Percentiles rank a stretch among this genome's conserved stretches.
These are phyloP conservation scores for Theobroma cacao DNA, from an alignment of 345 rosid species.

Conservation along the genomic window DNA sequence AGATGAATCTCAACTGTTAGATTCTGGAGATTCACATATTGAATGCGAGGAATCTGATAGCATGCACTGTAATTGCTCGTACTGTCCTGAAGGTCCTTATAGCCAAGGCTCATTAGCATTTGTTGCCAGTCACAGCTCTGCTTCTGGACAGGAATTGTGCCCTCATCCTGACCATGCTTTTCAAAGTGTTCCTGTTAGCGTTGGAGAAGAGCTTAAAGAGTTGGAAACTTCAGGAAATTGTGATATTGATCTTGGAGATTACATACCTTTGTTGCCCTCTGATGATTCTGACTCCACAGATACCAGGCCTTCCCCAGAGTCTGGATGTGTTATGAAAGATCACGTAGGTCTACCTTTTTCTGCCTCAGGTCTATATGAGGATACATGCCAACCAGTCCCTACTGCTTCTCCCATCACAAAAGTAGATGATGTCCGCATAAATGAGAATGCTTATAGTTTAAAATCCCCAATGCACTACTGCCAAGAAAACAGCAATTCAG, in stretches of 20 bases:
- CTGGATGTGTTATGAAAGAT: not conserved
- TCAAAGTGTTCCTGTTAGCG: not conserved
- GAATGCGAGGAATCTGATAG: not conserved
- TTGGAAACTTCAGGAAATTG: not conserved
- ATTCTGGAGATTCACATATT: not conserved
- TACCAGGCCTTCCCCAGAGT: not conserved
- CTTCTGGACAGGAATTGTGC: not conserved
- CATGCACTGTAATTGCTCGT: not conserved
- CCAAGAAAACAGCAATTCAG: not conserved
- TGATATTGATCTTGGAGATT: slow-evolving; percentile 25
- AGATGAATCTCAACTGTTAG: not conserved
- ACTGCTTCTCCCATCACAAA: not conserved
- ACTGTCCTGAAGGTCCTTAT: slow-evolving; percentile 3
- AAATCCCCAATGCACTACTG: not conserved
- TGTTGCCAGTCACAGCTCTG: slow-evolving; percentile 9
- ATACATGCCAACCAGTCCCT: not conserved
- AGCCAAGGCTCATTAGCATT: slow-evolving; percentile 3
- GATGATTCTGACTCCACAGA: slow-evolving; percentile 8
- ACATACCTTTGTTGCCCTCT: slow-evolving; percentile 23
- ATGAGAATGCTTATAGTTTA: not conserved
- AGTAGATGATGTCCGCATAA: not conserved
- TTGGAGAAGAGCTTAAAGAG: not conserved
- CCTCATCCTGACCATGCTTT: not conserved
- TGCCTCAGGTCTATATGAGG: not conserved
- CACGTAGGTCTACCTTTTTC: not conserved